Base-by-base conservation (phyloP, 202 grass and related monocot genomes). In the Panicum virgatum region DNA sequence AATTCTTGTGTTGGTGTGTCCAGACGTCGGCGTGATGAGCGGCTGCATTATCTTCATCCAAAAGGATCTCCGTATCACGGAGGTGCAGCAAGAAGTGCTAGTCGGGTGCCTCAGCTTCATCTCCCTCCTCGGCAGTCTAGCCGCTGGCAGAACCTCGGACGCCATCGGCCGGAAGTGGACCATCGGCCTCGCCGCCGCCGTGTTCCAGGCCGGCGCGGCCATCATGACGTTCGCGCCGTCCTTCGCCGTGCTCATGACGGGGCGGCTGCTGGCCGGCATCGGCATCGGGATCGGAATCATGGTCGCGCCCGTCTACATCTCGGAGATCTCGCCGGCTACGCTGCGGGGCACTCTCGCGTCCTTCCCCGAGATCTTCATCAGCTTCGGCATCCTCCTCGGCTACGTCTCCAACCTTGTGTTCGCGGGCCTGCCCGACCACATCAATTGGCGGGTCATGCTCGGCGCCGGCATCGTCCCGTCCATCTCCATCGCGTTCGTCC, bases 21-120 rank as follows among this genome's bases (percentile, higher is more conserved):
- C 80, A 97, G 94, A 97, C 78, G 94, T 91, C 16, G 94, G 94
- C 5, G 94, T 88, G 71, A 91, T 97, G 94, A 97, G 94, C 39
- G 88, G 94, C 1, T 89, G 88, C 75, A 93, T 97, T 43, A 62
- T 97, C 54, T 97, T 97, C 77, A 97, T 97, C 80, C 86, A 97
- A 42, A 90, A 77, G 51, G 90, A 97, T 32, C 84, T 96, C 44
- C 83, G 87, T 59, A 96, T 96, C 81, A 92, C 80, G 1, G 88
- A 92, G 69, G 93, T 96, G 45, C 90, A 96, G 82, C 93, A 96
- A 78, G 93, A 93, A 89, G 61, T 96, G n/a, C 78, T 93, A 13
- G 84, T 93, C 5, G 94, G 94, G 1, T 93, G 88, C 74, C 83
- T 97, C 38, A 89, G 88, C 63, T 75, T 97, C 81, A 80, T 97